Base-by-base conservation (phyloP, 2,329 filamentous ascomycete species). In the Cladosporium halotolerans region DNA sequence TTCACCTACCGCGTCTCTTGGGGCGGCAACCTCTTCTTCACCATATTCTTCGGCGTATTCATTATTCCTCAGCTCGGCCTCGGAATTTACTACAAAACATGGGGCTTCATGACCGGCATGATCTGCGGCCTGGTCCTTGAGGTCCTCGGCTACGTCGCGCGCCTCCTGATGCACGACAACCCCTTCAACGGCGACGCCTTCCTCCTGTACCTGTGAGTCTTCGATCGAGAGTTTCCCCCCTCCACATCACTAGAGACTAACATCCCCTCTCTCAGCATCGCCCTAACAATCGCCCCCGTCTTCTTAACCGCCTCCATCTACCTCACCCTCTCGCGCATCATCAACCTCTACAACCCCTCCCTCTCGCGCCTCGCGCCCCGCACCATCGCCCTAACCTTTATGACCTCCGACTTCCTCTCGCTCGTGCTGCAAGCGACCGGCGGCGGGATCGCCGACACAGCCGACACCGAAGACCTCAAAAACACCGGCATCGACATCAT, bases 401-500 rank as follows among this genome's bases (percentile, higher is more conserved):
- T 83, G 56, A 60, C 68, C 11, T 79, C 77, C 60, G 81, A 83
- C 59, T 60, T 82, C 42, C 60, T 79, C 41, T 79, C 77, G 7
- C 71, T 83, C 5, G 60, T 79, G 10, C 68, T 83, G 6, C 80
- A 83, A 63, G 79, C 76, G 8, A 72, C 72, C 3, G 79, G 79
- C n/a, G 80, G 80, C 54, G 79, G 18, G 8, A 53, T 53, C 23
- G 50, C 50, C 3, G 50, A 53, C 36, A 53, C 43, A 8, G 80
- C 45, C 16, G 51, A 69, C 7, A 62, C 64, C 11, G 59, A 69
- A n/a, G 52, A 48, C 9, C 38, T 33, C 13, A 42, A 51, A 11
- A 57, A 68, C 1, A 60, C 63, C 0, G 83, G 81, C n/a, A 75
- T 79, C 58, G 72, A 85, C 63, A 78, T 85, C 68, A 84, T 83